These are phyloP conservation scores for Aspergillus sp. DNA, from an alignment of 2,329 filamentous ascomycete genomes.

Conservation along the genomic window DNA sequence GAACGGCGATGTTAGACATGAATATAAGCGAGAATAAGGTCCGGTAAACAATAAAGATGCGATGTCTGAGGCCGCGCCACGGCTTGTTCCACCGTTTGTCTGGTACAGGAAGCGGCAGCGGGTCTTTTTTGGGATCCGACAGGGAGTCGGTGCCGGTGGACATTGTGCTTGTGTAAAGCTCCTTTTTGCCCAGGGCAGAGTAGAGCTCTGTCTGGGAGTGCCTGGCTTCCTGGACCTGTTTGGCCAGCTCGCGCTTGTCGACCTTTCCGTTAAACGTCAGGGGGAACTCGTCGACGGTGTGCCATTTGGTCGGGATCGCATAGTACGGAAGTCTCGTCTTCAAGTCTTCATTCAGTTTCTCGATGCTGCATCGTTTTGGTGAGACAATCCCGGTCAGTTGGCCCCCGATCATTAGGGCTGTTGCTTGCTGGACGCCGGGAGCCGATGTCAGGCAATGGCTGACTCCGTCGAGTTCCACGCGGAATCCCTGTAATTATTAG, in stretches of 20 bases:
- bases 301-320: constrained; percentile 6
- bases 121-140: background rate
- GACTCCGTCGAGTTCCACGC: constrained; percentile 12
- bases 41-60: constrained; percentile 46
- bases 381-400: constrained; percentile 7
- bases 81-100: constrained; percentile 3
- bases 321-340: constrained; percentile 6
- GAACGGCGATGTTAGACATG: constrained; percentile 45
- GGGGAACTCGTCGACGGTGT: background rate
- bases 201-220: background rate
- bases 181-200: background rate
- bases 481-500: constrained; percentile 1
- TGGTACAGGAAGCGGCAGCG: background rate
- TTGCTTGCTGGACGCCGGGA: constrained; percentile 3
- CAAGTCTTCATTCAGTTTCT: background rate
- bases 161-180: background rate
- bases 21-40: constrained; percentile 57
- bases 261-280: constrained; percentile 11
- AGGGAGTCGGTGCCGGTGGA: background rate
- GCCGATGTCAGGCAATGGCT: constrained; percentile 7
- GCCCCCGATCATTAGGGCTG: constrained; percentile 5
- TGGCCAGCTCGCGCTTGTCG: constrained; percentile 5
- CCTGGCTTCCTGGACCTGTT: background rate
- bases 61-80: constrained; percentile 32
- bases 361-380: background rate